Base-by-base conservation (phyloP, 2,329 filamentous ascomycete genomes). In the Pestalotiopsis sp. region DNA sequence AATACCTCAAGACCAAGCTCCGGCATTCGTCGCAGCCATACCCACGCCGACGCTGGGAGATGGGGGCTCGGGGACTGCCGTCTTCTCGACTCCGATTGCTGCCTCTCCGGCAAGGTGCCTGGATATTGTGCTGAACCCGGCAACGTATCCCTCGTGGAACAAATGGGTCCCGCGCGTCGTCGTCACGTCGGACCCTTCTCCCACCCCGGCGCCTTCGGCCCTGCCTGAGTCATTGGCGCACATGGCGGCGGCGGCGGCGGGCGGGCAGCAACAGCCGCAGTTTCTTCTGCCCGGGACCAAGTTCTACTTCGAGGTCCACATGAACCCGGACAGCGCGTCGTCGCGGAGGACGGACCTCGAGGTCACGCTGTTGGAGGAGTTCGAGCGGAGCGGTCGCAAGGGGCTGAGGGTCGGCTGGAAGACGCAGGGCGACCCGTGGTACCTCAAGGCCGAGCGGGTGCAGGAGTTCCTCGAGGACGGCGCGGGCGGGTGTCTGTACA, bases 401-500 rank as follows among this genome's bases (percentile, higher is more conserved):
- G 81, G 81, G 5, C 79, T 78, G 71, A 74, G 80, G 38, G 74
- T 84, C 20, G 78, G 76, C 11, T 84, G 81, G 82, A 77, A 75
- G 69, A 70, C 71, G n/a, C 68, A 63, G 4, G 77, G 77, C n/a
- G 71, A 70, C 26, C 70, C 75, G 58, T 80, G 72, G 71, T 81
- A 69, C 66, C 71, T 83, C 52, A 72, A 75, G 14, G 73, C 73
- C 4, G 81, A 84, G 75, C 74, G 81, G 60, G 78, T 83, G 14
- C 82, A 84, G 73, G 83, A 84, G 71, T 78, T 83, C 67, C 71
- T 81, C 39, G 75, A 74, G 55, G 73, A 75, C 38, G 72, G 68
- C 10, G 72, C 72, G 4, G 75, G 71, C 20, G 76, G 75, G 14
- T 81, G 78, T 22, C 78, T 79, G 69, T 84, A 83, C 71, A 72